A percentile compares a stretch with the other conserved stretches of the same genome.
Conservation (phyloP, 768 basidiomycete genomes). For the Lentinula lateritia region DNA sequence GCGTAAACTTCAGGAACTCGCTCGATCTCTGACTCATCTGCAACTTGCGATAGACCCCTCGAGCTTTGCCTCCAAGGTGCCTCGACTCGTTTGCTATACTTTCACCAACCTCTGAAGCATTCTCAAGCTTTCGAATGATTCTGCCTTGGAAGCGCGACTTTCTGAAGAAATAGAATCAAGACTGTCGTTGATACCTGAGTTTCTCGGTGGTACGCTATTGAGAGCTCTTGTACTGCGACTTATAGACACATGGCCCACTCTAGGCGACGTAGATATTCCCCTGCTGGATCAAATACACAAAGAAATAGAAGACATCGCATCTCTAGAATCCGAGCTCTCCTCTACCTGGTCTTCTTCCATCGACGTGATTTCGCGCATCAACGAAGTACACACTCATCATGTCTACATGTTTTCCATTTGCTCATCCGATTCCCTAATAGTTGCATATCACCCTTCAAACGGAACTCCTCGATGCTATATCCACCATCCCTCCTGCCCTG, state of each 20-base stretch:
- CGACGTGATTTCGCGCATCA: neutral
- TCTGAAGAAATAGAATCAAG: neutral
- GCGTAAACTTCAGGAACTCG: neutral
- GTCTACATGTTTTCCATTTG: neutral
- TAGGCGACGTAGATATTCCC: neutral
- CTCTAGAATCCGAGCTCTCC: neutral
- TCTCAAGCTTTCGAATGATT: neutral
- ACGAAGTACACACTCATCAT: neutral
- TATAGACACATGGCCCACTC: too few relatives aligned
- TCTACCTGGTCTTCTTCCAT: neutral
- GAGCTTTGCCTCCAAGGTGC: neutral
- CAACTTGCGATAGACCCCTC: neutral
- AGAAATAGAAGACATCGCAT: neutral
- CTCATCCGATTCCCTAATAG: conserved; percentile 12
- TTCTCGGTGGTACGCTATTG: neutral
- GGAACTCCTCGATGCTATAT: conserved; percentile 20
- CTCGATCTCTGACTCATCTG: neutral
- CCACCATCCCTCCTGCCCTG: conserved; percentile 20
- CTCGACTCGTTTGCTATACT: neutral
- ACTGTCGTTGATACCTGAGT: neutral
- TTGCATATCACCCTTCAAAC: conserved; percentile 26
- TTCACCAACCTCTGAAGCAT: neutral
- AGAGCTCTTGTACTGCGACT: neutral
- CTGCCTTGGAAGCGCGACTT: neutral
- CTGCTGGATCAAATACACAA: neutral